These are phyloP conservation scores for Proliferodiscus dingleyae DNA, from an alignment of 2,329 filamentous ascomycete genomes.

Conservation along the genomic window DNA sequence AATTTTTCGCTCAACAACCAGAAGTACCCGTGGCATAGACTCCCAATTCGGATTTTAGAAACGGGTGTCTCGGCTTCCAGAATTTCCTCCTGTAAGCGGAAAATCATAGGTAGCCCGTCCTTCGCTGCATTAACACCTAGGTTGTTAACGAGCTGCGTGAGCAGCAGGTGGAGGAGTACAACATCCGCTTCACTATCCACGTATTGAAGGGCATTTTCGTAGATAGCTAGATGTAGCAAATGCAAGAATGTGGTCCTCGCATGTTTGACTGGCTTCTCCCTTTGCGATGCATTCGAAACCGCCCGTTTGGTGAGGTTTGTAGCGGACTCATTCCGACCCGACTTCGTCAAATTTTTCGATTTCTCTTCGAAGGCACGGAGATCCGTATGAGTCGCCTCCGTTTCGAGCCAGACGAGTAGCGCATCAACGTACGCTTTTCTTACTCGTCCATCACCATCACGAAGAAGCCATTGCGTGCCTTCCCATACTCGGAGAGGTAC, in stretches of 20 bases:
- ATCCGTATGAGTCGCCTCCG: constrained; percentile 69
- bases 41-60: constrained; percentile 74
- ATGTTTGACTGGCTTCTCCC: constrained; percentile 23
- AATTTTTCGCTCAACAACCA: constrained; percentile 76
- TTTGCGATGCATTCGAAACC: constrained; percentile 60
- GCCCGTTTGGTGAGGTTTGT: constrained; percentile 46
- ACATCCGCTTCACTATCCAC: constrained; percentile 70
- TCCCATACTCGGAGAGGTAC: constrained; percentile 87
- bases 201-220: constrained; percentile 76
- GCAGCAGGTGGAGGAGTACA: constrained; percentile 69
- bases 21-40: constrained; percentile 84
- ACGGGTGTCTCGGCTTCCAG: constrained; percentile 58
- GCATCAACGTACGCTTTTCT: constrained; percentile 83
- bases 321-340: constrained; percentile 25
- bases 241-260: constrained; percentile 59
- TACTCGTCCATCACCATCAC: constrained; percentile 72
- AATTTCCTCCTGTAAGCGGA: constrained; percentile 82
- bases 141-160: constrained; percentile 67
- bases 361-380: constrained; percentile 56
- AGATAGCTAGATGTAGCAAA: constrained; percentile 80
- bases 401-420: constrained; percentile 74
- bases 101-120: constrained; percentile 81
- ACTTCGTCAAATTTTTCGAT: constrained; percentile 37
- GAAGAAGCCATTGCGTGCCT: constrained; percentile 88
- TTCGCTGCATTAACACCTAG: constrained; percentile 79